phyloP scores from a whole-genome alignment of 768 basidiomycete species.

The Lactifluus subvellereus region DNA sequence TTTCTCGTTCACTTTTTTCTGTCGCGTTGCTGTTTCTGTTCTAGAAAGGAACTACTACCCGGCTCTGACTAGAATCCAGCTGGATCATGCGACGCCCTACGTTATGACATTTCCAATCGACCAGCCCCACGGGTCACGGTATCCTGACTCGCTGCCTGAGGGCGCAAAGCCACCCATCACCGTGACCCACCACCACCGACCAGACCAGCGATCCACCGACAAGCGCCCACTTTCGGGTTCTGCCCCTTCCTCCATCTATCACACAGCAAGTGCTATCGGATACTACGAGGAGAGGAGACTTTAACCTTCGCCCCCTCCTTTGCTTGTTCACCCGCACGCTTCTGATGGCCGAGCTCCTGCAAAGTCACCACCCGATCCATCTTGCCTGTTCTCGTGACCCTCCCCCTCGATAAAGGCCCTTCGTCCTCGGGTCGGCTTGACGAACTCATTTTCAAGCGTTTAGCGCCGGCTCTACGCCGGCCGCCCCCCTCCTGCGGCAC shows the following conservation, averaged over 20 bases:
- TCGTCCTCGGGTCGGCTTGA: constrained; percentile 4
- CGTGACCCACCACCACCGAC: neutral
- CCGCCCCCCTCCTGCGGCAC: neutral
- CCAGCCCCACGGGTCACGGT: neutral
- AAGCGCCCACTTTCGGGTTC: neutral
- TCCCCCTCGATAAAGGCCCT: neutral
- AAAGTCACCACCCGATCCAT: neutral
- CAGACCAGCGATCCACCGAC: neutral
- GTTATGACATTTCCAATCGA: neutral
- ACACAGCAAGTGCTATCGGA: neutral
- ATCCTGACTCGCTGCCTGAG: neutral
- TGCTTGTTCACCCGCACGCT: neutral
- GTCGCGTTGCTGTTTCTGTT: too few relatives aligned
- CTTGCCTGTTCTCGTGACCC: neutral
- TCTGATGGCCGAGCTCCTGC: neutral
- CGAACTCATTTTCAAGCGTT: neutral
- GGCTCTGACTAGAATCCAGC: too few relatives aligned
- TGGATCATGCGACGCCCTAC: too few relatives aligned
- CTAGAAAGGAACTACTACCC: too few relatives aligned
- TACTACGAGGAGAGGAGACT: neutral
- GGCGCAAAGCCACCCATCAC: neutral
- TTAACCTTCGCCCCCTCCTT: neutral
- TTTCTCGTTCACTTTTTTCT: too few relatives aligned
- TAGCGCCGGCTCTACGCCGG: neutral
- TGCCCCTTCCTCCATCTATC: neutral